Evolutionary conservation across 2,329 filamentous ascomycete genomes (phyloP), one percentile per base, ranked within the genome.

Genomic region (Cladosporium sphaerospermum): DNA sequence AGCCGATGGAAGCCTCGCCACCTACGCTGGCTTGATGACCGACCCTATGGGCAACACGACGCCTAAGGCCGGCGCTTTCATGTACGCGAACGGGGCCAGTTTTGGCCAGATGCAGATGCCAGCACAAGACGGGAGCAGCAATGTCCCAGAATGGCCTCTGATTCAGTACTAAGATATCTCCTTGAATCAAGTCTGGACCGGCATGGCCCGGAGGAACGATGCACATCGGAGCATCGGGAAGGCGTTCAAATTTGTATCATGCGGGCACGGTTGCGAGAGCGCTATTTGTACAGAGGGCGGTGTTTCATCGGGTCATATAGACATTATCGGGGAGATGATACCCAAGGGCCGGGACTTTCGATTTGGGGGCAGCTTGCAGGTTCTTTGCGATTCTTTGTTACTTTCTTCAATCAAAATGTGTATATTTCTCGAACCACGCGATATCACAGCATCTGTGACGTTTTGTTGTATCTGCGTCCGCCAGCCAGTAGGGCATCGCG

Each of bases 111-210:
- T 64, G 55, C 58, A 59, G 18, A 54, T 63, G 50, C 59, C 61
- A 13, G 41, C 50, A 3, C 56, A 48, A 2, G 57, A 61, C 43
- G 52, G 41, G 3, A 44, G 16, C 16, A 39, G 42, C 19, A 23
- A 52, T 10, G 55, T 45, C 13, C 57, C 62, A 47, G 50, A 58
- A 5, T 65, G 62, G 62, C 62, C 62, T 39, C 43, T 59, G 32
- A 56, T 64, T 18, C 60, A 63, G 18, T 64, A 58, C 40, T 51
- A 44, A 40, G 23, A 28, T 7, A 28, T 28, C 23, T 28, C 23
- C 23, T 28, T 28, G 23, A 7, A 28, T 28, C 23, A 28, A 28
- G 23, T 28, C 23, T 28, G 23, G 23, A 5, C 23, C 23, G 23
- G 23, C 23, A 7, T 28, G 23, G 23, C 23, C 23, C 23, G 7